Conservation (phyloP, 768 basidiomycete genomes). For the Leucosporidium creatinivorum region DNA sequence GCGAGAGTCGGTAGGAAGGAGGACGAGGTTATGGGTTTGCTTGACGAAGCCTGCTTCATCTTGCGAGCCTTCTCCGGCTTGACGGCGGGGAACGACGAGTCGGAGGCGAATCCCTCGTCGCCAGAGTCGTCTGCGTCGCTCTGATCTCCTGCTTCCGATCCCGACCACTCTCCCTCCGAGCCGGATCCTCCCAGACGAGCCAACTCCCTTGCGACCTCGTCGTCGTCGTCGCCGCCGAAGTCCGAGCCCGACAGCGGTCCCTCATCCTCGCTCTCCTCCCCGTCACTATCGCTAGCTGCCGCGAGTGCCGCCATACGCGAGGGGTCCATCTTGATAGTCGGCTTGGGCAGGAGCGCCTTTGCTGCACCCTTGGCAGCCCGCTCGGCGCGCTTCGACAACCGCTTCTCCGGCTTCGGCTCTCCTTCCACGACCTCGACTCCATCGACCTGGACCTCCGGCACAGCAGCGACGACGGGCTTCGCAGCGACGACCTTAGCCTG, state of each 20-base stretch:
- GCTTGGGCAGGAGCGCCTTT: constrained; percentile 4
- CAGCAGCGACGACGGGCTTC: background rate
- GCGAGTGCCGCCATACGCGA: background rate
- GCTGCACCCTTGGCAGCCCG: constrained; percentile 5
- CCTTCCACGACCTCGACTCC: background rate
- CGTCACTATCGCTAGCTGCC: background rate
- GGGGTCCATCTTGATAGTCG: background rate
- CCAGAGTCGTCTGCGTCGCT: constrained; percentile 7
- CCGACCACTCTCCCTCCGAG: constrained; percentile 22
- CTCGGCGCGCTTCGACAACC: constrained; percentile 9
- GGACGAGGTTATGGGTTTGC: constrained; percentile 46
- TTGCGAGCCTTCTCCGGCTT: constrained; percentile 1
- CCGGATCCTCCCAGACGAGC: constrained; percentile 9
- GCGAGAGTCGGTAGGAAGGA: constrained; percentile 83
- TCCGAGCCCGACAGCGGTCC: constrained; percentile 7
- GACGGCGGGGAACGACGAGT: constrained; percentile 4
- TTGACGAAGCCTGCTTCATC: background rate
- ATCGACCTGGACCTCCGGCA: background rate
- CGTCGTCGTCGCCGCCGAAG: constrained; percentile 24
- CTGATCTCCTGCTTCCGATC: constrained; percentile 11
- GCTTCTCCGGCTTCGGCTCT: background rate
- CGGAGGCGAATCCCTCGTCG: constrained; percentile 9
- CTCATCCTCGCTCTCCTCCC: constrained; percentile 20
- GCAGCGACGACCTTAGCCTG: background rate
- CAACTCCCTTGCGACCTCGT: constrained; percentile 17